Evolutionary conservation across 2,329 filamentous ascomycete species (phyloP), one percentile per base, ranked within the genome.

Genomic region (Trichoderma sp.): DNA sequence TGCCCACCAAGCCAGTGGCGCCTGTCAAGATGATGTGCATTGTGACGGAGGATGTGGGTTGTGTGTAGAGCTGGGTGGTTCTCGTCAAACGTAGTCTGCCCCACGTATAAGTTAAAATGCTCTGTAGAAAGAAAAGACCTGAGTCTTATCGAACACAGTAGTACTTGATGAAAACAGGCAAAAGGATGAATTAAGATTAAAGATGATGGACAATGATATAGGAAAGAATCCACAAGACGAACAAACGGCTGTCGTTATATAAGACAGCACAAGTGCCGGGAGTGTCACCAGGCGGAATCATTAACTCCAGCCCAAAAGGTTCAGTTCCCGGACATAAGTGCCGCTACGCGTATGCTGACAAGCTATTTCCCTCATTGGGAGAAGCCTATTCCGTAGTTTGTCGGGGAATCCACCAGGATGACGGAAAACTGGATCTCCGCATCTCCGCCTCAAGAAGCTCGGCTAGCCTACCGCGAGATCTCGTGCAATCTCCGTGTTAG

Each of bases 1-100:
- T 90, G 80, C 92, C 92, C 45, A 93, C 88, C 2, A 93, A 86
- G 80, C 92, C 92, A 0, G 91, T 93, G 12, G 91, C 91, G n/a
- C 91, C 91, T 0, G 91, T 93, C 68, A 93, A 86, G 75, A 93
- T 91, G 80, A 93, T 86, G 84, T 92, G 90, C 89, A 91, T 91
- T 29, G 59, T 81, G 64, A 4, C 35, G 14, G 14, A 16, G 9
- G 9, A 2, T 9, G 14, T 41, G n/a, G 18, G 38, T 6, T 64
- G 41, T 50, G 35, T 62, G 9, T 33, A 11, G 6, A 38, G 3
- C 24, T n/a, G 14, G 14, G 12, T 16, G 29, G 21, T 41, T n/a
- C 18, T 35, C 18, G n/a, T 68, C 18, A 24, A 56, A 21, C 31
- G 50, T 27, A 31, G 41, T 67, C 27, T 1, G 41, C n/a, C 29